Base-by-base conservation (phyloP, 345 rosid species). In the Noccaea caerulescens region DNA sequence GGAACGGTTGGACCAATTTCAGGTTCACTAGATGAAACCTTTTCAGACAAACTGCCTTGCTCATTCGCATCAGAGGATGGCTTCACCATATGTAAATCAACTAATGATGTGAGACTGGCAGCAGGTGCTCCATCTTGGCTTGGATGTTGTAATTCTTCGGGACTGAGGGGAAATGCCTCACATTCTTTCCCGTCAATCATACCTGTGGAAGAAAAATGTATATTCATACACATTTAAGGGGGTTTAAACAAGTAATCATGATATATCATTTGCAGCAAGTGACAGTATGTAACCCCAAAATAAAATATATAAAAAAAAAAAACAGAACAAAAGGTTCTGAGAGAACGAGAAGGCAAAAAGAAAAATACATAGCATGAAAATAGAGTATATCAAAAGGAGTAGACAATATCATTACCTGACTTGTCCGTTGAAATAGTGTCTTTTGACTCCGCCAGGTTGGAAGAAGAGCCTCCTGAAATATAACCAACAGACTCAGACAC, bases 401-500 rank as follows among this genome's bases (percentile, higher is more conserved):
- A 68, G 49, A 39, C 62, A 52, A 72, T 16, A 49, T 78, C 32
- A 63, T 41, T 76, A 90, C 94, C 87, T 65, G 82, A 73, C 42
- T 71, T 78, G 25, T 72, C 65, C 4, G 34, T 52, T 72, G 56
- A 65, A 76, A 58, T 51, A 57, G 80, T 47, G 80, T 79, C 78
- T 58, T 79, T 72, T 18, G 79, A 71, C 52, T 41, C 81, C 27
- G 25, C 51, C 63, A 69, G 63, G 77, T 83, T 71, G 60, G 77
- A 76, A 55, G 51, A 65, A 12, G 69, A 12, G 58, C 42, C 67
- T 64, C 27, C 78, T 18, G 69, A 73, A 9, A 54, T 76, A 25
- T 59, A 50, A 3, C 55, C 76, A 70, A 30, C 71, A 12, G 71
- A 61, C 5, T 77, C 43, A 5, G 77, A 63, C 50, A 43, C 75